Base-by-base conservation (phyloP, 31 red algal species). In the Porphyra umbilicalis region DNA sequence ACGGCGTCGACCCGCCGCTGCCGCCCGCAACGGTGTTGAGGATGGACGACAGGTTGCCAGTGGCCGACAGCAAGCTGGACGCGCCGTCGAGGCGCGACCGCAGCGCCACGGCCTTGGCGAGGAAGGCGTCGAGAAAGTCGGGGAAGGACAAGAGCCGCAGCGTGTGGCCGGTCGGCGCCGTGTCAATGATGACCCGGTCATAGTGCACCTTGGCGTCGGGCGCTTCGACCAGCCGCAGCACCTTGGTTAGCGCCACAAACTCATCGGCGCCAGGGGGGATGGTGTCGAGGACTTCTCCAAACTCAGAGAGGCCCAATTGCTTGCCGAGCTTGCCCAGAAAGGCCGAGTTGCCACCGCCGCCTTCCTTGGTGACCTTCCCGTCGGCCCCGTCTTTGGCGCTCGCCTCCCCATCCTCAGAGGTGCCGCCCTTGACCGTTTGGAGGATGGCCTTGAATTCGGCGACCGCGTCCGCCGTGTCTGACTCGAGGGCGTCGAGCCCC, bases 211-310 rank as follows among this genome's bases (percentile, higher is more conserved):
- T 77, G 39, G 37, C 39, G 42, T 76, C 76, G 9, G 81, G 40
- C 32, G 75, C 39, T 33, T 94, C 92, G 31, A 82, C 78, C 35
- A 92, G 57, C 35, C 85, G 75, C 38, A 95, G 75, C 79, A 95
- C 85, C 36, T 79, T 81, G 16, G 87, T 76, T 29, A 95, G 82
- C 34, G 89, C 89, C 57, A 95, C 87, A 68, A 95, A 87, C 87
- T 95, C 92, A 75, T 95, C 92, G 16, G 92, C 92, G 34, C 92
- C 92, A 0, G 92, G 92, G 16, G 96, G 96, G 39, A 98, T 86
- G 76, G 93, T 98, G 35, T 95, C 90, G 25, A 98, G 78, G 14
- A 98, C 83, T 1, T 93, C 92, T 29, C 86, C 86, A 39, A 98
- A 86, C 80, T 98, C 96, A 9, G 83, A 36, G 35, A 98, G 78